A percentile compares a stretch with the other conserved stretches of the same genome.
phyloP scores from a whole-genome alignment of 768 basidiomycete genomes.

The Suillus hirtellus region DNA sequence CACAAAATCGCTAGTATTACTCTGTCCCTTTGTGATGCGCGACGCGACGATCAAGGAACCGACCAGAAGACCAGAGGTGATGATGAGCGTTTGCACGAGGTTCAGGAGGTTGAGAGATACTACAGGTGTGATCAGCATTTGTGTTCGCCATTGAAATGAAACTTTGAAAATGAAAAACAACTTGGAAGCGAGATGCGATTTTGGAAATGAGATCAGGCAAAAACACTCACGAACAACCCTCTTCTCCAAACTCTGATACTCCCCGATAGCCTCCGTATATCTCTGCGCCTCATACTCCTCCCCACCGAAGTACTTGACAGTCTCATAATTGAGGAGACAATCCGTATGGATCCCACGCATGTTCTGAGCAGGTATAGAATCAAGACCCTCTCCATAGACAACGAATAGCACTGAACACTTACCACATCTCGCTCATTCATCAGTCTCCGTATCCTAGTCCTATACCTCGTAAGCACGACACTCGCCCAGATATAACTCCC shows the following conservation, averaged over 20 bases:
- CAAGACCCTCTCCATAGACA: neutral
- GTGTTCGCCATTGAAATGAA: neutral
- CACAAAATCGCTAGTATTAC: slow-evolving; percentile 63
- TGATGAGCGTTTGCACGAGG: slow-evolving; percentile 79
- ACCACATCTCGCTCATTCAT: slow-evolving; percentile 84
- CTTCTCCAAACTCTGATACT: slow-evolving; percentile 75
- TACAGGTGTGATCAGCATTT: slow-evolving; percentile 27
- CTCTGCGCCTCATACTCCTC: slow-evolving; percentile 77
- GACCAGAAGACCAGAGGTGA: slow-evolving; percentile 76
- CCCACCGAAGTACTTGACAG: slow-evolving; percentile 88
- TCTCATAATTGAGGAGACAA: slow-evolving; percentile 78
- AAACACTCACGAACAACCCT: slow-evolving; percentile 63
- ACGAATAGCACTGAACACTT: neutral
- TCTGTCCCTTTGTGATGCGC: slow-evolving; percentile 57
- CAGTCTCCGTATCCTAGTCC: slow-evolving; percentile 69
- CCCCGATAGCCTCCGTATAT: slow-evolving; percentile 66
- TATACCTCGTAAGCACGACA: slow-evolving; percentile 65
- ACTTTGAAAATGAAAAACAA: neutral
- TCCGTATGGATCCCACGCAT: slow-evolving; percentile 86
- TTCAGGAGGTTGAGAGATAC: slow-evolving; percentile 75
- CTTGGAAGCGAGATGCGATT: neutral
- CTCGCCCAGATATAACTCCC: slow-evolving; percentile 53
- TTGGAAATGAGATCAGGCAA: neutral
- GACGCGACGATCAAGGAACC: slow-evolving; percentile 75
- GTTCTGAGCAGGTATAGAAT: slow-evolving; percentile 37